These are phyloP conservation scores for Amanita pseudoporphyria DNA, from an alignment of 768 basidiomycete species.

Conservation along the genomic window DNA sequence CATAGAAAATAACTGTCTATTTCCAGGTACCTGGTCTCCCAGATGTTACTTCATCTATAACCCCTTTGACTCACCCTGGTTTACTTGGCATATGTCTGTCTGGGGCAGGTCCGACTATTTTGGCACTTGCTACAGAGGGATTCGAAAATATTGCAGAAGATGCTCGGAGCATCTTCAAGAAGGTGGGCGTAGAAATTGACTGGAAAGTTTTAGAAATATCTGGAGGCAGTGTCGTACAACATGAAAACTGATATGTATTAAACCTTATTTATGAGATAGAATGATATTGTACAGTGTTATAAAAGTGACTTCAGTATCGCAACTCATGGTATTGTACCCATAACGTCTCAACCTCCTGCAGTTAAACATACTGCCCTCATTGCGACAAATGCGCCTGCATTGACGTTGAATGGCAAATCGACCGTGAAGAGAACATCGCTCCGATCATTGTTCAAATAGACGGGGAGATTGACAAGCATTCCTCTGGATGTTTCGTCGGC, in stretches of 20 bases:
- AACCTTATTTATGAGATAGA: conserved; percentile 9
- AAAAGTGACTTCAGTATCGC: background rate
- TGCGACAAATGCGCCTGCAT: conserved; percentile 60
- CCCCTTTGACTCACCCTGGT: conserved; percentile 87
- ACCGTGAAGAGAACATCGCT: conserved; percentile 89
- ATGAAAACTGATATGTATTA: conserved; percentile 6
- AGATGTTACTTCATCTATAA: conserved; percentile 82
- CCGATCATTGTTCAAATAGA: conserved; percentile 87
- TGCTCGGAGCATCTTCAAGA: conserved; percentile 64
- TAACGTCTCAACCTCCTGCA: conserved; percentile 49
- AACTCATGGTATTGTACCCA: background rate
- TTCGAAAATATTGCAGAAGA: conserved; percentile 83
- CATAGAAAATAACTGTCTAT: background rate
- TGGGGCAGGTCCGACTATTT: conserved; percentile 94
- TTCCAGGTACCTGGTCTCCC: conserved; percentile 92
- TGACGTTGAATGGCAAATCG: conserved; percentile 66
- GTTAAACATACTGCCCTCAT: conserved; percentile 89
- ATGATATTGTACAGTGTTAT: conserved; percentile 2
- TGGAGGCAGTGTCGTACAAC: conserved; percentile 29
- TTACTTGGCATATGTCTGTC: conserved; percentile 95
- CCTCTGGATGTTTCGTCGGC: conserved; percentile 27
- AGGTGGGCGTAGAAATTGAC: conserved; percentile 70
- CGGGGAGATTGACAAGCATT: conserved; percentile 69
- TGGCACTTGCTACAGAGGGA: conserved; percentile 82
- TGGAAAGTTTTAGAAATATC: conserved; percentile 79